phyloP scores from a whole-genome alignment of 2,329 filamentous ascomycete species.

The Xylaria sp. region DNA sequence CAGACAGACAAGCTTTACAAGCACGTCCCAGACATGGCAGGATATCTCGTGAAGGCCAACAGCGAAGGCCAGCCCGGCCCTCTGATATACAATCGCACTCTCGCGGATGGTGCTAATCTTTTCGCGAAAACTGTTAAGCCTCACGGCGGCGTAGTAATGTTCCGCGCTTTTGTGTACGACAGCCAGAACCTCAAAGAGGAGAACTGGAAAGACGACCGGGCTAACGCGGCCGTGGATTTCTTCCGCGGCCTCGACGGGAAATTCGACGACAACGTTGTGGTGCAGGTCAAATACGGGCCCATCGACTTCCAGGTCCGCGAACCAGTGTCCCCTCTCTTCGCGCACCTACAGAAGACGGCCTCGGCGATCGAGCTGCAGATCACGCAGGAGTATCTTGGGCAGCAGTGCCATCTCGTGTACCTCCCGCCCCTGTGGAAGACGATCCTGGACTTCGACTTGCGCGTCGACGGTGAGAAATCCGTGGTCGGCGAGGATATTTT shows the following conservation, averaged over 20 bases:
- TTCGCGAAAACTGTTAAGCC: constrained; percentile 65
- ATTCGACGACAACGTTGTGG: constrained; percentile 72
- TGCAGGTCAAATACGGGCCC: constrained; percentile 76
- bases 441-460: constrained; percentile 70
- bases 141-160: constrained; percentile 69
- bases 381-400: constrained; percentile 73
- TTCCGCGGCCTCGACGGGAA: constrained; percentile 68
- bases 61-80: constrained; percentile 76
- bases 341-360: constrained; percentile 51
- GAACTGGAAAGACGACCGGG: constrained; percentile 70
- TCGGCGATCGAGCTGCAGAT: constrained; percentile 69
- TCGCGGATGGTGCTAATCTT: constrained; percentile 71
- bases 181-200: constrained; percentile 55
- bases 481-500: constrained; percentile 63
- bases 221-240: constrained; percentile 71
- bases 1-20: constrained; percentile 65
- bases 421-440: constrained; percentile 72
- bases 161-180: constrained; percentile 75
- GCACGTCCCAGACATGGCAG: constrained; percentile 68
- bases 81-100: constrained; percentile 70
- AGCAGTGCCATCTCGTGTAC: constrained; percentile 73
- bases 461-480: constrained; percentile 61
- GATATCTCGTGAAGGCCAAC: constrained; percentile 74
- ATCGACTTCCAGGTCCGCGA: constrained; percentile 78
- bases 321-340: constrained; percentile 68